These are phyloP conservation scores for Protostelium mycophagum DNA, from an alignment of 78 protist genomes.

Conservation along the genomic window DNA sequence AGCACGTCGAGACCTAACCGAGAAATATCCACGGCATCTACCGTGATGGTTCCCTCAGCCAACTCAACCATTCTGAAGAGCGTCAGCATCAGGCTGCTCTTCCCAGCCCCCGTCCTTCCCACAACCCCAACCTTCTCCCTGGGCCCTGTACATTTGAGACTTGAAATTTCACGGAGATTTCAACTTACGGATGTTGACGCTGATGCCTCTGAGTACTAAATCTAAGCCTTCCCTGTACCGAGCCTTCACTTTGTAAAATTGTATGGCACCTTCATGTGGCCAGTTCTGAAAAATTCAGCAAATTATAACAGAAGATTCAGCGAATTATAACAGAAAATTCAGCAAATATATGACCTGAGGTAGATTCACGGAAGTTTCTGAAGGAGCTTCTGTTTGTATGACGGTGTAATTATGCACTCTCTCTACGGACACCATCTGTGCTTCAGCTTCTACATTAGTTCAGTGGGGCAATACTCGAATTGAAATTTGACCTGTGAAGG, in stretches of 20 bases:
- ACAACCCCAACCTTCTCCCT: constrained; percentile 85
- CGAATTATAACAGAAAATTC: not conserved
- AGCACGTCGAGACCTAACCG: constrained; percentile 48
- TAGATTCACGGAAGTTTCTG: not conserved
- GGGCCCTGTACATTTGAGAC: constrained; percentile 10
- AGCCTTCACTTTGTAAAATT: constrained; percentile 44
- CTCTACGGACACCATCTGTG: constrained; percentile 64
- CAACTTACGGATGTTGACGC: constrained; percentile 19
- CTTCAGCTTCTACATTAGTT: constrained; percentile 63
- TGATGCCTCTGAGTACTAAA: constrained; percentile 57
- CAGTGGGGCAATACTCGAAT: no score
- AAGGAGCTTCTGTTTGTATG: not conserved
- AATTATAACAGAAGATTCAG: not conserved
- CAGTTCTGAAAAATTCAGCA: constrained; percentile 16
- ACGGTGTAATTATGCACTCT: constrained; percentile 1
- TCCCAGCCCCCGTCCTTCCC: constrained; percentile 90
- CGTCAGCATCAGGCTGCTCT: constrained; percentile 44
- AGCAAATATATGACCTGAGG: not conserved
- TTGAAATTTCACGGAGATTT: no score
- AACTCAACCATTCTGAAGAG: constrained; percentile 68
- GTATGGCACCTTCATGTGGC: constrained; percentile 68
- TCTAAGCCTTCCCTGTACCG: constrained; percentile 84
- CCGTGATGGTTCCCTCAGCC: constrained; percentile 28
- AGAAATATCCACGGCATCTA: constrained; percentile 69
- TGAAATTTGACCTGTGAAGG: no score